Evolutionary conservation across 768 basidiomycete genomes (phyloP), one percentile per base, ranked within the genome.

Genomic region (Cyclocybe aegerita): DNA sequence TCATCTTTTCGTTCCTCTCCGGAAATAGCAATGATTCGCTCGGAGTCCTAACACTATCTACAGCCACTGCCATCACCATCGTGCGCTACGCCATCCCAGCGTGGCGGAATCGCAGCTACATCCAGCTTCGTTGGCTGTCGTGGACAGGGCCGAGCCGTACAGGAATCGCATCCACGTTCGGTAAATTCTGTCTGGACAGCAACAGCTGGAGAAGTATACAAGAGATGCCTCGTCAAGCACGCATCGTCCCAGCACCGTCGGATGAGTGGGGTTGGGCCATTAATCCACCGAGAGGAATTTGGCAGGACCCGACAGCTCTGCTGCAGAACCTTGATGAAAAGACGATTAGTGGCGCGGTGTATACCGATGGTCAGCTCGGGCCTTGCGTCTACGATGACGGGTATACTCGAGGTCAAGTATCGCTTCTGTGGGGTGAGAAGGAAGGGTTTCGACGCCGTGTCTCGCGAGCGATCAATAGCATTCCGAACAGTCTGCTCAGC

Each of bases 11-110:
- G 11, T 54, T 54, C 49, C 53, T 54, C 7, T 39, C 53, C 7
- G 53, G 53, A 40, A 54, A 54, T 39, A 54, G 48, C 37, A 54
- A 43, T 39, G 43, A 54, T 16, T 54, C 53, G 3, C 44, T 54
- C 6, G 53, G 33, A 9, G 38, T 54, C 4, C 48, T 54, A 9
- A 50, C 53, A 6, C 53, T 54, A 29, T 54, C 49, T 23, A 54
- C 53, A 3, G 49, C 53, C 23, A 54, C 53, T 0, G 43, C 48
- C n/a, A 46, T 54, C 31, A 14, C 53, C 34, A 30, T 54, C 39
- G 49, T 54, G 10, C 43, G 49, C 3, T 54, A 54, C 30, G 35
- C 53, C 16, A 50, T 54, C 30, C 53, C 53, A 1, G 53, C 53
- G n/a, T 54, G 53, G 53, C 49, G 49, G 29, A 54, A 54, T 33